A percentile compares a stretch with the other conserved stretches of the same genome.
phyloP scores from a whole-genome alignment of 2,329 filamentous ascomycete species.

The Ophiostoma pallidulum region DNA sequence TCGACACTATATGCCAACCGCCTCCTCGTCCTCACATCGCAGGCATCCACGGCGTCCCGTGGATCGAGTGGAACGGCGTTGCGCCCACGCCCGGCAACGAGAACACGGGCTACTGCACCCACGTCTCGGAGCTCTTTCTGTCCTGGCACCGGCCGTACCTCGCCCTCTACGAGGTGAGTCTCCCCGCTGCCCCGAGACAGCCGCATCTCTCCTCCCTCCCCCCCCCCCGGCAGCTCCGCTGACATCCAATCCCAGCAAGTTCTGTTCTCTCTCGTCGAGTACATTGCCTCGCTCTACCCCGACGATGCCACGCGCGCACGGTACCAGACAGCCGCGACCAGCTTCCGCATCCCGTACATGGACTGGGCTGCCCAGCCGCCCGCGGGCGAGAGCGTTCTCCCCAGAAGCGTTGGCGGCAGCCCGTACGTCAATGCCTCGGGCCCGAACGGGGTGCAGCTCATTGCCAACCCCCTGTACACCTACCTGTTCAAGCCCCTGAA shows the following conservation, averaged over 20 bases:
- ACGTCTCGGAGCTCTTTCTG: conserved; percentile 63
- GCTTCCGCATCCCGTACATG: conserved; percentile 50
- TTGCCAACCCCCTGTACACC: conserved; percentile 52
- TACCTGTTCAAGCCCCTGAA: conserved; percentile 54
- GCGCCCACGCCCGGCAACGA: conserved; percentile 40
- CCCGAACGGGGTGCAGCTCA: conserved; percentile 44
- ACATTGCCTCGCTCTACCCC: conserved; percentile 40
- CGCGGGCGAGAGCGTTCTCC: conserved; percentile 36
- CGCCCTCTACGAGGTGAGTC: conserved; percentile 45
- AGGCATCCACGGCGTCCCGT: conserved; percentile 77
- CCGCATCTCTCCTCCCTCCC: too few species aligned
- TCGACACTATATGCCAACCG: neutral
- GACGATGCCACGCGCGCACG: conserved; percentile 29
- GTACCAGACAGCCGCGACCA: conserved; percentile 41
- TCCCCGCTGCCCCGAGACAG: too few species aligned
- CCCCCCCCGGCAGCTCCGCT: too few species aligned
- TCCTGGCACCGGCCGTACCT: conserved; percentile 81
- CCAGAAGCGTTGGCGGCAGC: conserved; percentile 37
- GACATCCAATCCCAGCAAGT: conserved; percentile 27
- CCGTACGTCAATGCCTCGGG: conserved; percentile 40
- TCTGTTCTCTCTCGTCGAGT: conserved; percentile 26
- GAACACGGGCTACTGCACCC: conserved; percentile 63
- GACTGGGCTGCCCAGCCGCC: conserved; percentile 47
- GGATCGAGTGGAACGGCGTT: conserved; percentile 44
- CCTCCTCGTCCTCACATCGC: neutral